Conservation (phyloP, 2,329 filamentous ascomycete genomes). For the Aureobasidium lini region DNA sequence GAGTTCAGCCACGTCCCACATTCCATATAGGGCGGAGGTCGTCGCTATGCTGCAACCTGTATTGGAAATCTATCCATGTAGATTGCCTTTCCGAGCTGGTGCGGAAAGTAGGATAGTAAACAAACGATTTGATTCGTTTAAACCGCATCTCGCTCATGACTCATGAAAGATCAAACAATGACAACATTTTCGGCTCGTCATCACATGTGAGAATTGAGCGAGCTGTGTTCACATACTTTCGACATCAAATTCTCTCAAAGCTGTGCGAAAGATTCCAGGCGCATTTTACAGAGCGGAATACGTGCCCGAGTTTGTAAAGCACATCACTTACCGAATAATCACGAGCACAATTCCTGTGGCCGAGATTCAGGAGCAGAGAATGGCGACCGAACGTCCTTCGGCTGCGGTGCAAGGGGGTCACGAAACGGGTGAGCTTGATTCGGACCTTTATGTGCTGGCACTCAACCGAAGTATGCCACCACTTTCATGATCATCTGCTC, state of each 20-base stretch:
- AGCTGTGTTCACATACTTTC: neutral
- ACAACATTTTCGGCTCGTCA: neutral
- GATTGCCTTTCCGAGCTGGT: neutral
- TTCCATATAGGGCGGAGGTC: neutral
- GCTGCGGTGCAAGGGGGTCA: constrained; percentile 4
- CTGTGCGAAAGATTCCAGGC: neutral
- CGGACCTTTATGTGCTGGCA: constrained; percentile 7
- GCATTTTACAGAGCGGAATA: neutral
- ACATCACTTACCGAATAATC: neutral
- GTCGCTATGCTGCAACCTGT: neutral
- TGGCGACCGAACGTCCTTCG: neutral
- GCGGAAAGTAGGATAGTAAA: neutral
- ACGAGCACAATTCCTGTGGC: neutral
- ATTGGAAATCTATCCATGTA: neutral
- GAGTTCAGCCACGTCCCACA: constrained; percentile 4
- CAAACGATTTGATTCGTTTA: neutral
- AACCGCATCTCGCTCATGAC: neutral
- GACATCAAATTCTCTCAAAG: neutral
- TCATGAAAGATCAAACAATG: neutral
- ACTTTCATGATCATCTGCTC: constrained; percentile 12
- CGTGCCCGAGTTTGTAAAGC: neutral
- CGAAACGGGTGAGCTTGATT: constrained; percentile 4
- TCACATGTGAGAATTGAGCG: neutral
- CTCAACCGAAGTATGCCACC: neutral
- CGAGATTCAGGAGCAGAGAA: neutral